A percentile compares a stretch with the other conserved stretches of the same genome.
These are phyloP conservation scores for Trichoderma sp. DNA, from an alignment of 2,329 filamentous ascomycete genomes.

Conservation along the genomic window DNA sequence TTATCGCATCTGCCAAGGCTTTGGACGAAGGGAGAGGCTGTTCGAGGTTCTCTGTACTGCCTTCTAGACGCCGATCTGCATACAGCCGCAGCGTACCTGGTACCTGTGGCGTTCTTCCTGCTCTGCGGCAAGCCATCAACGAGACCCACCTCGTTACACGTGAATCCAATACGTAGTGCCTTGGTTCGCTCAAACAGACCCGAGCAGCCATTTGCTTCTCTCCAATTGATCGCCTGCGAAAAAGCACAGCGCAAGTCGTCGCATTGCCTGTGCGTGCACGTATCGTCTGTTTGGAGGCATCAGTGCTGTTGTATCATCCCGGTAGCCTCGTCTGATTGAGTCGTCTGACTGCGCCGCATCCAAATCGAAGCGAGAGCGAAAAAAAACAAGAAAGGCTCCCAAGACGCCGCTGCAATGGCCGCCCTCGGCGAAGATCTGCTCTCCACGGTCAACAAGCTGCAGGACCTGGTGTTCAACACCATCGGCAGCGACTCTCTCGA, in stretches of 20 bases:
- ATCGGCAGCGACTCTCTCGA: constrained; percentile 98
- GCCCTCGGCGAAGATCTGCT: constrained; percentile 95
- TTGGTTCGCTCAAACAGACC: constrained; percentile 16
- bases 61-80: neutral
- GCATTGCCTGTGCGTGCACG: constrained; percentile 22
- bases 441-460: constrained; percentile 94
- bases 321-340: constrained; percentile 3
- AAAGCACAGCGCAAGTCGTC: constrained; percentile 28
- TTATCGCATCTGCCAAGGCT: neutral
- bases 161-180: constrained; percentile 26
- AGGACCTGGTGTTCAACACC: constrained; percentile 98
- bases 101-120: constrained; percentile 13
- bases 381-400: constrained; percentile 10
- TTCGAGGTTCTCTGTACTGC: constrained; percentile 13
- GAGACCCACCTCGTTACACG: constrained; percentile 23
- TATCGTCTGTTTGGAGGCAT: constrained; percentile 13
- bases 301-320: constrained; percentile 1
- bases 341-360: neutral
- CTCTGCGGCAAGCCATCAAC: neutral
- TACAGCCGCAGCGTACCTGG: neutral
- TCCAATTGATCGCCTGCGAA: constrained; percentile 21
- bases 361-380: constrained; percentile 6
- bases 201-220: constrained; percentile 23
- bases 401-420: constrained; percentile 66
- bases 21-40: constrained; percentile 6